A percentile compares a stretch with the other conserved stretches of the same genome.
Conservation (phyloP, 371 early-diverging fungal species). For the Batkoa obscura region DNA sequence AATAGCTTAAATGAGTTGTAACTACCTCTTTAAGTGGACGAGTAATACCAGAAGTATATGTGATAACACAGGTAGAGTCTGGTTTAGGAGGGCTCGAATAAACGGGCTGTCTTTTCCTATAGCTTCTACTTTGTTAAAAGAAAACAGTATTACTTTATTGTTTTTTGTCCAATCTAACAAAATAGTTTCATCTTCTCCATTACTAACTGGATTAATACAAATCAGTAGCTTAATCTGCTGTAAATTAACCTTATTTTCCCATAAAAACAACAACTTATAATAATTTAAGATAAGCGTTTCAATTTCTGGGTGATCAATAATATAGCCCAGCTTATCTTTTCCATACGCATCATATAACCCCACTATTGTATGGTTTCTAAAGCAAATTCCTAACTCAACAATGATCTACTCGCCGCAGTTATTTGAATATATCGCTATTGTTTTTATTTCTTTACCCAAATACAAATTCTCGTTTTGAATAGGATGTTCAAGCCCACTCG, state of each 20-base stretch:
- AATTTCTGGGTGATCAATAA: slow-evolving; percentile 49
- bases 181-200: slow-evolving; percentile 16
- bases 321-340: slow-evolving; percentile 46
- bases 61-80: slow-evolving; percentile 62
- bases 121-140: slow-evolving; percentile 41
- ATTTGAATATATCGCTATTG: slow-evolving; percentile 50
- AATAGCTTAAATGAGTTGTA: slow-evolving; percentile 26
- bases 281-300: slow-evolving; percentile 41
- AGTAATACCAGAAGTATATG: slow-evolving; percentile 87
- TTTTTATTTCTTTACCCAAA: no score
- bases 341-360: slow-evolving; percentile 80
- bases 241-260: slow-evolving; percentile 27
- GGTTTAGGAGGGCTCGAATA: slow-evolving; percentile 18
- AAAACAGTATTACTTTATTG: slow-evolving; percentile 24
- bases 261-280: slow-evolving; percentile 33
- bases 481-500: no score
- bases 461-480: no score
- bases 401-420: slow-evolving; percentile 92
- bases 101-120: slow-evolving; percentile 17
- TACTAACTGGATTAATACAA: slow-evolving; percentile 40
- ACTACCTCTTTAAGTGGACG: slow-evolving; percentile 54
- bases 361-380: slow-evolving; percentile 38
- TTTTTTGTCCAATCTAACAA: slow-evolving; percentile 26
- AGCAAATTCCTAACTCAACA: slow-evolving; percentile 22
- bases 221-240: slow-evolving; percentile 47